A percentile compares a stretch with the other conserved stretches of the same genome.
phyloP scores from a whole-genome alignment of 805 yeast species.

The Starmerella sirachaensis region DNA sequence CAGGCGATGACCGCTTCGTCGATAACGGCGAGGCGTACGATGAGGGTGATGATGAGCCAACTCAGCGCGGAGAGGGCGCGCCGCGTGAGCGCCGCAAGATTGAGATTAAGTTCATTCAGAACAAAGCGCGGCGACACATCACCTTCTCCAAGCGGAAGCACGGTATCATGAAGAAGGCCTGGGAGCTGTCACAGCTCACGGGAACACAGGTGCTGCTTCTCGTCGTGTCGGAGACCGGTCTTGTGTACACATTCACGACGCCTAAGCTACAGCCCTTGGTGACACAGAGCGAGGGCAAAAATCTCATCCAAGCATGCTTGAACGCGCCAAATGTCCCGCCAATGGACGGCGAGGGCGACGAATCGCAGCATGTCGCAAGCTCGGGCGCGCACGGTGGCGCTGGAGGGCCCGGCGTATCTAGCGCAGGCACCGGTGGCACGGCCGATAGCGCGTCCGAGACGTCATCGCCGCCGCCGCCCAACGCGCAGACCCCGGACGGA shows the following conservation, averaged over 20 bases:
- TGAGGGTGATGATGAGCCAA: constrained; percentile 40
- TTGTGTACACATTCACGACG: constrained; percentile 96
- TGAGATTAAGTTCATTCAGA: constrained; percentile 94
- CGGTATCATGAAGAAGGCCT: constrained; percentile 99
- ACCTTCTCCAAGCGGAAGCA: constrained; percentile 97
- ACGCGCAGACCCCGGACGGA: constrained; percentile 4
- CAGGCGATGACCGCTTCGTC: constrained; percentile 15
- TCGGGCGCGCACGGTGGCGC: too few relatives aligned
- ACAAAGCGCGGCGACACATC: constrained; percentile 93
- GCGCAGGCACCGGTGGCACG: constrained; percentile 4
- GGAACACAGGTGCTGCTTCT: constrained; percentile 92
- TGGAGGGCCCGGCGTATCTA: too few relatives aligned
- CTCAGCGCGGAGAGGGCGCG: constrained; percentile 22
- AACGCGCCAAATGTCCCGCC: constrained; percentile 78
- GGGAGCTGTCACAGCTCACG: constrained; percentile 88
- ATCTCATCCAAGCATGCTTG: constrained; percentile 88
- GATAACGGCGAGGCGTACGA: constrained; percentile 27
- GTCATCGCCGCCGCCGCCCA: constrained; percentile 30
- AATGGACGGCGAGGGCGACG: constrained; percentile 13
- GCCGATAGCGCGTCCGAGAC: constrained; percentile 3
- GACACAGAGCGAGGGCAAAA: constrained; percentile 94
- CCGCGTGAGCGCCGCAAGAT: constrained; percentile 68
- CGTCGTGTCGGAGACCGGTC: constrained; percentile 96
- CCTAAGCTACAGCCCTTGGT: constrained; percentile 97
- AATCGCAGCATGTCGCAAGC: too few relatives aligned